Base-by-base conservation (phyloP, 2,329 filamentous ascomycete genomes). In the Aspergillus arachidicola region DNA sequence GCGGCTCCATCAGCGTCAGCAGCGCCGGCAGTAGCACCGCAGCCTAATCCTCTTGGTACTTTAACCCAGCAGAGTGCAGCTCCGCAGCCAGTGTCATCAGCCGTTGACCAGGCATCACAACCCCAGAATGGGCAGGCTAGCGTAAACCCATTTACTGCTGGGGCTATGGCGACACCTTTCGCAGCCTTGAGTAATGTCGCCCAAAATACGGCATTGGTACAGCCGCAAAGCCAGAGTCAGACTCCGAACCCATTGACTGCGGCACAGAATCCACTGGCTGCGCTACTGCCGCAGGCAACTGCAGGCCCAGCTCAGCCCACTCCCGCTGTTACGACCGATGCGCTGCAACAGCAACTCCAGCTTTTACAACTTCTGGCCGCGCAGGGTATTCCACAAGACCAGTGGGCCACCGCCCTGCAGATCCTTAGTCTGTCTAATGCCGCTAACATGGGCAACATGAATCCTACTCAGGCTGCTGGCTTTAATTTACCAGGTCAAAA, bases 321-420 rank as follows among this genome's bases (percentile, higher is more conserved):
- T 30, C 64, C 73, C 30, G 66, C 71, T 36, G 67, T 78, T 60
- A 69, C 72, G 28, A 77, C 80, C 59, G 81, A 82, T 68, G 87
- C 85, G 66, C 81, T 91, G 62, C 87, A 91, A 45, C 74, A 91
- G 74, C 91, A 93, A 73, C 82, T 94, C 60, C 82, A 90, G 76
- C 80, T 95, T 66, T 86, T 96, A 71, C 91, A 93, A 78, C 84
- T 91, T 12, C 84, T 96, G 60, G 85, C 89, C 63, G 88, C 90
- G 38, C 90, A 92, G 76, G 92, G 92, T 55, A 83, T 95, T 30
- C 86, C 91, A 3, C 84, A 91, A 77, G 92, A 95, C 65, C 90
- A 94, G 78, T 93, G 92, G 79, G 88, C 77, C 7, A 82, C 84
- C 3, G 82, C 85, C n/a, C 72, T 87, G 38, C 79, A 83, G 69